A percentile compares a stretch with the other conserved stretches of the same genome.
Conservation (phyloP, 2,329 filamentous ascomycete species). For the Trichoderma polysporum region DNA sequence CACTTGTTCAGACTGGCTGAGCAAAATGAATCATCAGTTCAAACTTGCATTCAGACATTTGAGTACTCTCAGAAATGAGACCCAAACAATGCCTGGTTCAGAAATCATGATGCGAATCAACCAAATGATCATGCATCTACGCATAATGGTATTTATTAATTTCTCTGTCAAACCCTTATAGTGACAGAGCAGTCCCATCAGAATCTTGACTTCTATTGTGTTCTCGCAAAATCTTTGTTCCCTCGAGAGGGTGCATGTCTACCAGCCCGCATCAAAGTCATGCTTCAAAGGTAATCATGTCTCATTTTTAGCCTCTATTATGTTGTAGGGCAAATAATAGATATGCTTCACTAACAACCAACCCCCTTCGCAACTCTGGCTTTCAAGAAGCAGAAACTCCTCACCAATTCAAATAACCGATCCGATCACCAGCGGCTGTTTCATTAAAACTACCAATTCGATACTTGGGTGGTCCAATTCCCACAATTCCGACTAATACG, state of each 20-base stretch:
- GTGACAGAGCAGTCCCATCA: too few species aligned
- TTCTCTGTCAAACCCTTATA: background rate
- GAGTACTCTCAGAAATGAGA: background rate
- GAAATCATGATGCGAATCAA: background rate
- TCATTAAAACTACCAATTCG: background rate
- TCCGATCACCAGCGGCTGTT: background rate
- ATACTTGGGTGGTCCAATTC: background rate
- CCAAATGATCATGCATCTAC: background rate
- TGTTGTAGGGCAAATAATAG: background rate
- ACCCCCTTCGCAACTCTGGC: background rate
- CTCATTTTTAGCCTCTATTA: background rate
- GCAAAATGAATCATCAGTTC: background rate
- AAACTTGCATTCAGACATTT: background rate
- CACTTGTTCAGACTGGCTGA: background rate
- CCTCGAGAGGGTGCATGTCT: background rate
- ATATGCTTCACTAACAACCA: background rate
- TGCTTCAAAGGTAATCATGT: background rate
- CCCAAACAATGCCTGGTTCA: background rate
- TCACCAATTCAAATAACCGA: background rate
- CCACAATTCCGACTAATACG: background rate
- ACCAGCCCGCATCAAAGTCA: too few species aligned
- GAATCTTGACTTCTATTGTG: too few species aligned
- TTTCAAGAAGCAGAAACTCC: background rate
- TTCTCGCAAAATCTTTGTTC: background rate
- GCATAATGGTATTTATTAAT: background rate